Evolutionary conservation across 768 basidiomycete species (phyloP).

Genomic region (Agaricus blazei): DNA sequence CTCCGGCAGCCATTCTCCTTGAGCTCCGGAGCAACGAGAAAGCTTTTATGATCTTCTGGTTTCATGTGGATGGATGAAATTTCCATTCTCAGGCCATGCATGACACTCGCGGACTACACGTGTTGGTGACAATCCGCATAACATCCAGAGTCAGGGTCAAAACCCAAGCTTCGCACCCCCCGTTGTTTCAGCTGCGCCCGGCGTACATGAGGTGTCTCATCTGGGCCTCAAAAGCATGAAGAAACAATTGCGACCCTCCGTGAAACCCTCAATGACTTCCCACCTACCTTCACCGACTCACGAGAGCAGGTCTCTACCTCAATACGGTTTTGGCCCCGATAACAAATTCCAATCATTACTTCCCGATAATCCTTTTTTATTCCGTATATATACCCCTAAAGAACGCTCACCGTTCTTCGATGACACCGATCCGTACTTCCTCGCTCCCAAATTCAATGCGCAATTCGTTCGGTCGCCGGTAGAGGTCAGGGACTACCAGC

Average conservation of each 20-base stretch:
- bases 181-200: slow-evolving; percentile 25
- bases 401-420: slow-evolving; percentile 49
- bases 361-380: slow-evolving; percentile 66
- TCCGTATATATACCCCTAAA: slow-evolving; percentile 77
- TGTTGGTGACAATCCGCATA: slow-evolving; percentile 19
- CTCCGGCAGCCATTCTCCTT: no score
- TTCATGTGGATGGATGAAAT: background rate
- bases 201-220: slow-evolving; percentile 26
- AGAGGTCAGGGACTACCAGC: slow-evolving; percentile 21
- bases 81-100: slow-evolving; percentile 1
- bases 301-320: slow-evolving; percentile 43
- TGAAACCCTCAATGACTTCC: slow-evolving; percentile 21
- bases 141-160: background rate
- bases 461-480: slow-evolving; percentile 32
- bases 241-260: background rate
- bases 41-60: background rate
- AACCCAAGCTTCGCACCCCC: background rate
- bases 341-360: slow-evolving; percentile 58
- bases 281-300: slow-evolving; percentile 18
- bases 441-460: slow-evolving; percentile 62
- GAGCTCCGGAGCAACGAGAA: background rate
- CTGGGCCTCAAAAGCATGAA: slow-evolving; percentile 10
- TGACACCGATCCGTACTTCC: slow-evolving; percentile 56
- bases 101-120: slow-evolving; percentile 20
- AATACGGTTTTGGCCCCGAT: slow-evolving; percentile 67